Conservation (phyloP, 1,139 yeast species). For the Yamadazyma aaseri region DNA sequence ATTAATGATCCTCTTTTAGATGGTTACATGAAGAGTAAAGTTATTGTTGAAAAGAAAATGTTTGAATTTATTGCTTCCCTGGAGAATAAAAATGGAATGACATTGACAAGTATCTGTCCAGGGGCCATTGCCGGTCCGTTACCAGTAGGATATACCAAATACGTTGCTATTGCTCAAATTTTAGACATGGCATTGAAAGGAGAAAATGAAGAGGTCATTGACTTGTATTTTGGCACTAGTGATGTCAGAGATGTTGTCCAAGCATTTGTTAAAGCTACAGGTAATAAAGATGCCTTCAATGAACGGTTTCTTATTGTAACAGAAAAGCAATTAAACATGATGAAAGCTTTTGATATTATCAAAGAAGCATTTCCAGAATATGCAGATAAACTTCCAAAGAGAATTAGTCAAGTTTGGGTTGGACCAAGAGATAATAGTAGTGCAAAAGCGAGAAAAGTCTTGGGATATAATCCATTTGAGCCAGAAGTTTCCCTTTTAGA, state of each 20-base stretch:
- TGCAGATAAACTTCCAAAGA: conserved; percentile 6
- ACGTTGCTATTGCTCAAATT: conserved; percentile 1
- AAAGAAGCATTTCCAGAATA: conserved; percentile 5
- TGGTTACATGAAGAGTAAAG: conserved; percentile 16
- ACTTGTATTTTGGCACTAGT: conserved; percentile 6
- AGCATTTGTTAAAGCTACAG: conserved; percentile 15
- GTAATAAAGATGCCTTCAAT: conserved; percentile 11
- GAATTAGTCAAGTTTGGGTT: conserved; percentile 2
- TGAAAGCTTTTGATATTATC: not conserved
- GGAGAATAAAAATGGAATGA: conserved; percentile 10
- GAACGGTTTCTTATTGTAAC: conserved; percentile 12
- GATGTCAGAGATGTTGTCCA: conserved; percentile 22
- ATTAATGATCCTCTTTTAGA: conserved; percentile 8
- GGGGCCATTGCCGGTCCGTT: conserved; percentile 19
- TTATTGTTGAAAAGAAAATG: conserved; percentile 15
- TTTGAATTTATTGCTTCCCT: conserved; percentile 14
- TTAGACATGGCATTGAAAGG: conserved; percentile 1
- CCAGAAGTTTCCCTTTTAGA: conserved; percentile 2
- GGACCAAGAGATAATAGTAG: not conserved
- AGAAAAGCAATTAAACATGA: conserved; percentile 3
- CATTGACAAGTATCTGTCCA: conserved; percentile 17
- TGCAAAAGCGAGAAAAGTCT: conserved; percentile 7
- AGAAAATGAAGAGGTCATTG: not conserved
- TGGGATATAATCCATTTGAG: conserved; percentile 5
- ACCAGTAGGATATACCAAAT: conserved; percentile 10